Conservation (phyloP, 495 filamentous ascomycete species). For the Thozetella sp. region DNA sequence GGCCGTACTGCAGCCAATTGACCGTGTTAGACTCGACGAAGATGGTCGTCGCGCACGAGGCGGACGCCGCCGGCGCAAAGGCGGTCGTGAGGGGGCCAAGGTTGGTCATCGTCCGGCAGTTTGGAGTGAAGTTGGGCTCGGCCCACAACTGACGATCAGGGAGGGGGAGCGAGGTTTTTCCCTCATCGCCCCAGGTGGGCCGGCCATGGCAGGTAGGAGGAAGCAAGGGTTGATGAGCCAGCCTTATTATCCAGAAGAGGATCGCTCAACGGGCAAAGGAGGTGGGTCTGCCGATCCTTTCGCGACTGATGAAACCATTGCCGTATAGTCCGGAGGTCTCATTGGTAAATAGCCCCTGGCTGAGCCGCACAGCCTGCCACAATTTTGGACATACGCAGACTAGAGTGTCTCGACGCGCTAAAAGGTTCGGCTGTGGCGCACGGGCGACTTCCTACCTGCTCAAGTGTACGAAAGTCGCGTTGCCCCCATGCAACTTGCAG, state of each 20-base stretch:
- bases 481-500: too few species aligned
- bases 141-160: neutral
- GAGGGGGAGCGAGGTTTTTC: neutral
- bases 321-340: too few species aligned
- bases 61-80: neutral
- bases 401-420: too few species aligned
- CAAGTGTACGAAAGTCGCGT: too few species aligned
- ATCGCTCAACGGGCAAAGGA: too few species aligned
- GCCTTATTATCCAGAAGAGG: neutral
- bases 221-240: neutral
- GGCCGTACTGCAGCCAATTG: neutral
- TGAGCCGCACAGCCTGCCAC: too few species aligned
- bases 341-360: too few species aligned
- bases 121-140: neutral
- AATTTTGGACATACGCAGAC: too few species aligned
- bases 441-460: too few species aligned
- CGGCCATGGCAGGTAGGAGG: neutral
- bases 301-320: too few species aligned
- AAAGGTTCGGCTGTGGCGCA: too few species aligned
- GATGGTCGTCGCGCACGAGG: neutral
- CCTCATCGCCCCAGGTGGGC: neutral
- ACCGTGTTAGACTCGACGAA: neutral
- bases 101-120: constrained; percentile 1
- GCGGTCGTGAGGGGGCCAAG: constrained; percentile 5
- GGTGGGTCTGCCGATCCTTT: too few species aligned